These are phyloP conservation scores for Chaetomium sp. DNA, from an alignment of 2,329 filamentous ascomycete genomes.

Conservation along the genomic window DNA sequence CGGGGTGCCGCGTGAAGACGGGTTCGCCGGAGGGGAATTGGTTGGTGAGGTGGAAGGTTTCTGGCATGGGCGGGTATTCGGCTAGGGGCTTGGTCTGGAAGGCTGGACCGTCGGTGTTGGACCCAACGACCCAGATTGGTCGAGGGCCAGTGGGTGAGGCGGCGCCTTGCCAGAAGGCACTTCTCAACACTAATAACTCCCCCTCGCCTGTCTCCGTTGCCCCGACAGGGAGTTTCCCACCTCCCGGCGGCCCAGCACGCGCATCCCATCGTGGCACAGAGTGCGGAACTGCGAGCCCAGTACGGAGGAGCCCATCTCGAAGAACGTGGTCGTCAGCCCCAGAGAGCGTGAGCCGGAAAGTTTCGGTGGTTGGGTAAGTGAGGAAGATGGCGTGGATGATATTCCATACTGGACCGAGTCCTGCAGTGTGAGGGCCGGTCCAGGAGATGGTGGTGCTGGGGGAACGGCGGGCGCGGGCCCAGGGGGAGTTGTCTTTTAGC, in stretches of 20 bases:
- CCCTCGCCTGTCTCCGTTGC: conserved; percentile 21
- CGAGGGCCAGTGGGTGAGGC: conserved; percentile 59
- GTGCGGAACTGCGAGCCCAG: conserved; percentile 44
- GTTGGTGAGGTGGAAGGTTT: conserved; percentile 40
- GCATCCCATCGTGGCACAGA: conserved; percentile 25
- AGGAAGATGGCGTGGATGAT: conserved; percentile 46
- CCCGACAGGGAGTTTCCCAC: conserved; percentile 18
- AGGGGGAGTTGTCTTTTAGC: conserved; percentile 45
- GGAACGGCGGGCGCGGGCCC: conserved; percentile 46
- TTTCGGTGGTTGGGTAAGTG: conserved; percentile 41
- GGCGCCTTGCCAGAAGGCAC: conserved; percentile 63
- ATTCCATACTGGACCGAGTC: conserved; percentile 45
- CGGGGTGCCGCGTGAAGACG: conserved; percentile 51
- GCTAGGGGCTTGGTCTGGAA: conserved; percentile 29
- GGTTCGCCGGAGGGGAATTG: conserved; percentile 28
- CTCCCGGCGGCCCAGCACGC: neutral
- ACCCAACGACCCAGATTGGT: conserved; percentile 51
- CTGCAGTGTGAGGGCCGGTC: conserved; percentile 35
- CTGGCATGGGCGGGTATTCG: conserved; percentile 41
- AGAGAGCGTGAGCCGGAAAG: conserved; percentile 39
- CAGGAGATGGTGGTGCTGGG: conserved; percentile 41
- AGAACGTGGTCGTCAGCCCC: conserved; percentile 26
- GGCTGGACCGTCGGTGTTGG: conserved; percentile 25
- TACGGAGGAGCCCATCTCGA: conserved; percentile 28
- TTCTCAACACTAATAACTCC: conserved; percentile 38